Conservation (phyloP, 139 green algal species). For the Micractinium sp. region DNA sequence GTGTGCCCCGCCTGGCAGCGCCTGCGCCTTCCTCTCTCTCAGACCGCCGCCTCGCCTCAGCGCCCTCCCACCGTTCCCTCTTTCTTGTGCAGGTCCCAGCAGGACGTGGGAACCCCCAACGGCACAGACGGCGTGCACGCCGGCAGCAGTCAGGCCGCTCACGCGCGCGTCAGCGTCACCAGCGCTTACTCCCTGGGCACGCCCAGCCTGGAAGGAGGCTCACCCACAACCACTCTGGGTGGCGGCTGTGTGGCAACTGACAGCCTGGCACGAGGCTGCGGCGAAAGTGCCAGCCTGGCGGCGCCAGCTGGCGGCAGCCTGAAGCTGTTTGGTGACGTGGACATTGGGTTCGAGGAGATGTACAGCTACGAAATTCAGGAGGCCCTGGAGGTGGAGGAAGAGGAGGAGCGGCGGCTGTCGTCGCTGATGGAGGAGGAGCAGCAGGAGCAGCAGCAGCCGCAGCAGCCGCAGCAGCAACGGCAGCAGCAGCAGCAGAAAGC, state of each 20-base stretch:
- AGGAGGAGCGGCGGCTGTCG: background rate
- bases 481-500: background rate
- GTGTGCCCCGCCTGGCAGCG: too few relatives aligned
- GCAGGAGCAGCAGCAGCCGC: background rate
- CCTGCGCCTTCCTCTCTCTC: too few relatives aligned
- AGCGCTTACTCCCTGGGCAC: background rate
- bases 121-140: background rate
- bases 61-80: too few relatives aligned
- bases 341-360: slow-evolving; percentile 3
- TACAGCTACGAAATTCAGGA: slow-evolving; percentile 8
- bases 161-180: background rate
- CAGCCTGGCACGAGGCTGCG: background rate
- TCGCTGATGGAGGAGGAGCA: too few relatives aligned
- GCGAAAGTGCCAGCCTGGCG: background rate
- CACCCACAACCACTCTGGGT: background rate
- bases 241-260: background rate
- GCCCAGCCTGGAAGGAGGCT: background rate
- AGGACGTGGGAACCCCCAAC: too few relatives aligned
- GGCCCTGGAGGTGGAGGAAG: background rate
- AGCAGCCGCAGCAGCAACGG: background rate
- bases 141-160: background rate
- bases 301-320: background rate
- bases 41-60: too few relatives aligned
- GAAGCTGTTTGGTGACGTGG: slow-evolving; percentile 21
- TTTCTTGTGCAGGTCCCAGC: too few relatives aligned